Percentiles rank a stretch among this genome's conserved stretches.
phyloP scores from a whole-genome alignment of 306 rosid species.

The Sindora glabra region DNA sequence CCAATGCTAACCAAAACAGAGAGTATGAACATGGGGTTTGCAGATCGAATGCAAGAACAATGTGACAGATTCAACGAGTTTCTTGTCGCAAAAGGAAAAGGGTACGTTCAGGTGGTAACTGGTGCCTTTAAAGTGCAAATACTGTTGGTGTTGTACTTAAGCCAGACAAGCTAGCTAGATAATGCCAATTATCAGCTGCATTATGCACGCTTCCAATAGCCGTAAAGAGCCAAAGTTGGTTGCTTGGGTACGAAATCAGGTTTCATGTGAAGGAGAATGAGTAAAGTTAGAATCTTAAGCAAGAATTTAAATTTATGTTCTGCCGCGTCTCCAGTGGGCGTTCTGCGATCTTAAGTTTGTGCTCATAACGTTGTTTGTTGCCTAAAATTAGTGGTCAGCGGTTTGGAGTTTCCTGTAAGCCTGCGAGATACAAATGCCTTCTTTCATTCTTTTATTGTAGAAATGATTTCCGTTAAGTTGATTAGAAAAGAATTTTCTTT shows the following conservation, averaged over 20 bases:
- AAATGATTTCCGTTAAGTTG: too few relatives aligned
- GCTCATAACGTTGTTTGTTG: too few relatives aligned
- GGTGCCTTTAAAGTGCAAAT: slow-evolving; percentile 26
- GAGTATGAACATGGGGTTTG: slow-evolving; percentile 18
- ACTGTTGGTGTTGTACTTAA: background rate
- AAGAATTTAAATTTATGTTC: too few relatives aligned
- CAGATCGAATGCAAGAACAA: background rate
- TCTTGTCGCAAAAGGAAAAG: slow-evolving; percentile 10
- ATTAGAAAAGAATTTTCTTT: too few relatives aligned
- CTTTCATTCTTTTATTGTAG: too few relatives aligned
- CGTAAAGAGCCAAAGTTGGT: background rate
- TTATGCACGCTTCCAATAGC: background rate
- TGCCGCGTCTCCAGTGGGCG: too few relatives aligned
- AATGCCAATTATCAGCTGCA: background rate
- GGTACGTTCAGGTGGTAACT: slow-evolving; percentile 2
- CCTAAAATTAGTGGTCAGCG: too few relatives aligned
- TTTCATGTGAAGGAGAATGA: background rate
- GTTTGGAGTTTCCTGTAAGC: too few relatives aligned
- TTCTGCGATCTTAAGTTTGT: too few relatives aligned
- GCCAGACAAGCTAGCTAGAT: background rate
- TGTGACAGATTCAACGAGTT: background rate
- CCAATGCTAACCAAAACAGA: background rate
- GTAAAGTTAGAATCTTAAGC: background rate
- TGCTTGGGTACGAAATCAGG: background rate
- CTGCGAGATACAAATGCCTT: too few relatives aligned